Evolutionary conservation across 2,329 filamentous ascomycete species (phyloP), one percentile per base, ranked within the genome.

Genomic region (Magnaporthales sp.): DNA sequence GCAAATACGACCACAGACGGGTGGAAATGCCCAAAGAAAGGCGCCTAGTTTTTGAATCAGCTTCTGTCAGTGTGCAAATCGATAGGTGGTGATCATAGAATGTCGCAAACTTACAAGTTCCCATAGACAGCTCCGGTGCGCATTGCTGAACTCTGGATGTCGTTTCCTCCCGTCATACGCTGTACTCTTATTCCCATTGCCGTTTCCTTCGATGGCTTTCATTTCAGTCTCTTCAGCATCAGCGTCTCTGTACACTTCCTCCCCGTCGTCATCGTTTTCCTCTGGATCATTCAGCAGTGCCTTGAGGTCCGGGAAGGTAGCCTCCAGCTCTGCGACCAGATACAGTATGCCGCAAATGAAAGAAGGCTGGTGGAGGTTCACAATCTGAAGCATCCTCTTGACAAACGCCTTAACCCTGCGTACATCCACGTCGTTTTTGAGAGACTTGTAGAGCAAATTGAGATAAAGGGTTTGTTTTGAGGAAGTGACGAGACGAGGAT

Each of bases 401-500:
- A 93, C 89, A 74, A 99, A 99, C 1, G 95, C 95, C 79, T 98
- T 96, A 67, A 98, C 91, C 46, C 95, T 88, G 71, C 93, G 93
- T 68, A 92, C 86, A 75, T 93, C 95, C n/a, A 94, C 80, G 73
- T 99, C 95, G 46, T 89, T 87, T 80, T 96, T 98, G 69, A 99
- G 80, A 13, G 94, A 88, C 71, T 92, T 89, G 77, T 93, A 95
- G 4, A 99, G 80, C 19, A 99, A 83, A 74, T 99, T 99, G 68
- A 99, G 84, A 74, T 97, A 99, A 72, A 99, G 85, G 38, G 94
- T 89, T 75, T 99, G 94, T 78, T 99, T 99, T 2, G 94, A 98
- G 5, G 94, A 97, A 1, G 86, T 90, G 66, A 93, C 83, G 5
- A 99, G 86, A 38, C 95, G 90, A 3, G 93, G 93, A 73, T 99